phyloP scores from a whole-genome alignment of 176 grass and related monocot species.

The Pontederia crassipes region DNA sequence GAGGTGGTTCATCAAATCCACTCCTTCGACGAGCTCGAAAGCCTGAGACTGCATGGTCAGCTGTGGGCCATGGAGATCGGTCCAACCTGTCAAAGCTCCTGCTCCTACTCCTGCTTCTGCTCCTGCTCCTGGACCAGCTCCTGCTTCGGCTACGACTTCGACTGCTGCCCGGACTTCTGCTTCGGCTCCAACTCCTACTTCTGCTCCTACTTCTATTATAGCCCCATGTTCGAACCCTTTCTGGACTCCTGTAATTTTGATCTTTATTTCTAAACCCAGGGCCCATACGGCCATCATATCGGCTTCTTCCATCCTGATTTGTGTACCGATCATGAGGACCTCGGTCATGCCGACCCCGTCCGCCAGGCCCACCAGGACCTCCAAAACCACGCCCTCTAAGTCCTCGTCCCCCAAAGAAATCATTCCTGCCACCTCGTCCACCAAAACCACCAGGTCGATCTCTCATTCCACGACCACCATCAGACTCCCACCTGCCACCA shows the following conservation, averaged over 20 bases:
- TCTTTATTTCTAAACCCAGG: constrained; percentile 45
- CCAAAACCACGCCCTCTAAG: constrained; percentile 70
- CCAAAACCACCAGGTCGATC: constrained; percentile 1
- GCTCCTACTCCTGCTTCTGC: constrained; percentile 36
- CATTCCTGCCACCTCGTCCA: constrained; percentile 34
- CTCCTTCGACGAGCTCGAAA: not conserved
- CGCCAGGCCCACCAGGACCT: constrained; percentile 21
- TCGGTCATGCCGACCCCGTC: constrained; percentile 46
- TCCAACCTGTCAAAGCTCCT: constrained; percentile 27
- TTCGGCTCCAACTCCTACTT: constrained; percentile 46
- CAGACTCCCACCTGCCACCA: constrained; percentile 23
- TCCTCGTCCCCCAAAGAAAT: constrained; percentile 50
- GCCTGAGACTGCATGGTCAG: not conserved
- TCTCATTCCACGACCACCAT: too few relatives aligned
- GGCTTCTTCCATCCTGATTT: constrained; percentile 48
- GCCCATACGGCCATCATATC: constrained; percentile 52
- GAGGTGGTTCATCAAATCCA: not conserved
- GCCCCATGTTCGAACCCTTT: constrained; percentile 43
- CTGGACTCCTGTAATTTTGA: constrained; percentile 63
- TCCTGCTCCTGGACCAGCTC: constrained; percentile 34
- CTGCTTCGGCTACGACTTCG: constrained; percentile 58
- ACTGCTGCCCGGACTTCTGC: constrained; percentile 43
- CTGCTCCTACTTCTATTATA: constrained; percentile 42
- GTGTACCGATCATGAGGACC: constrained; percentile 53
- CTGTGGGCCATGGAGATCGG: not conserved